Evolutionary conservation across 2,329 filamentous ascomycete species (phyloP).

Genomic region (Chaetomium sp.): DNA sequence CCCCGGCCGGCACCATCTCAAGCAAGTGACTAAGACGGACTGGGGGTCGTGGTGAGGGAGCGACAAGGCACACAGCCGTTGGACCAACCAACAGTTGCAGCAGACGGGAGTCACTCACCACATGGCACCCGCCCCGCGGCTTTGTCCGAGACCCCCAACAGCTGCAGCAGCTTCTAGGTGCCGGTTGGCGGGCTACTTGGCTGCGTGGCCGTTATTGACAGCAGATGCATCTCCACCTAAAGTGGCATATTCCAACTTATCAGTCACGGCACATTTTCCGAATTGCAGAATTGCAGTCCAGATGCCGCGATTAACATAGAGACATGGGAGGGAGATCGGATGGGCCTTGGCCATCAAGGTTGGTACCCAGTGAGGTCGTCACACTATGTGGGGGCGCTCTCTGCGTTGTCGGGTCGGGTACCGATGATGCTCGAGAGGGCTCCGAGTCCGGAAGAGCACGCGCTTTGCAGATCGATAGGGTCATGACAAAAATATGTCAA

Average conservation of each 20-base stretch:
- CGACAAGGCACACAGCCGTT: constrained; percentile 18
- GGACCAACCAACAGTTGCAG: constrained; percentile 12
- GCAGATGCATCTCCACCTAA: constrained; percentile 24
- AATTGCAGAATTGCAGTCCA: background rate
- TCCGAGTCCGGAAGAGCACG: background rate
- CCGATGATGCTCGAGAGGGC: background rate
- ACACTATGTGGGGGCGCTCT: background rate
- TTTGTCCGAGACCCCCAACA: constrained; percentile 6
- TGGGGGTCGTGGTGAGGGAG: constrained; percentile 2
- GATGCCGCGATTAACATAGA: background rate
- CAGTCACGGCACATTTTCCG: background rate
- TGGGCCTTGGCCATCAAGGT: constrained; percentile 5
- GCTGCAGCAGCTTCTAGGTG: background rate
- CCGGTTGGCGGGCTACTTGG: constrained; percentile 16
- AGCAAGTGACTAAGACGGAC: constrained; percentile 17
- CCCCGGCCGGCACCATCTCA: constrained; percentile 15
- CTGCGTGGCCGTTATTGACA: constrained; percentile 18
- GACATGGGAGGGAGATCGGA: background rate
- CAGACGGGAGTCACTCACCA: constrained; percentile 9
- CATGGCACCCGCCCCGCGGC: constrained; percentile 16
- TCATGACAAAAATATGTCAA: background rate
- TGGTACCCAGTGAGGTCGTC: background rate
- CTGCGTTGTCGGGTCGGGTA: background rate
- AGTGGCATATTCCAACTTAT: constrained; percentile 25
- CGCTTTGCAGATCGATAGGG: background rate